Evolutionary conservation across 768 basidiomycete genomes (phyloP), one percentile per base, ranked within the genome.

Genomic region (Mycena alexandri): DNA sequence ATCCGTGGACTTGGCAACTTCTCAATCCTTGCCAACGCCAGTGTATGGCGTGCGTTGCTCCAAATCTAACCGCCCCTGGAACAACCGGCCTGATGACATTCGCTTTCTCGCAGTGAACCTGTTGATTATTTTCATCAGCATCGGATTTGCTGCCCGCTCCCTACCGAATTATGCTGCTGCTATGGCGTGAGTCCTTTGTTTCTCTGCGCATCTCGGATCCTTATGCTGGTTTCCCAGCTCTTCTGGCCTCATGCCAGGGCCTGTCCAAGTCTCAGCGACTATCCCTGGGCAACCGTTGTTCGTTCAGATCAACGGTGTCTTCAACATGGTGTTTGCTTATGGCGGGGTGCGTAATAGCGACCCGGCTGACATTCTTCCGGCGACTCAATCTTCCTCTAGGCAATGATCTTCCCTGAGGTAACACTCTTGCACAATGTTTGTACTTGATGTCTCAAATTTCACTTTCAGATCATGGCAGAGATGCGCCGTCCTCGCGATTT

Each of bases 401-500:
- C 57, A 12, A 59, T 59, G 57, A 59, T 59, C 44, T 59, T 59
- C 46, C 57, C 57, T 8, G 57, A 59, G 57, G 57, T 21, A 59
- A 21, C 16, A 9, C 16, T 14, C 25, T 34, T 4, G 3, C 17
- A 8, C 22, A 16, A 5, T 13, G 38, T 10, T 22, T 10, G 22
- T 10, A 13, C 29, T 2, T 9, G 2, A 25, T 25, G 11, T 24
- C 13, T 14, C 6, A 12, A n/a, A 29, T 12, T 16, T n/a, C 10
- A 46, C 24, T 16, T 48, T 8, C 25, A 59, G 57, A 59, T 59
- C 44, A 59, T 59, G 57, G 44, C 57, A 29, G 57, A 59, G 44
- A 59, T 59, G 57, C 57, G 57, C n/a, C 57, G 57, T 36, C 57
- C 57, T 1, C 57, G 57, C 33, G 57, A 59, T 13, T 59, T 59